Evolutionary conservation across 2,329 filamentous ascomycete species (phyloP).

Genomic region (Apiospora arundinis): DNA sequence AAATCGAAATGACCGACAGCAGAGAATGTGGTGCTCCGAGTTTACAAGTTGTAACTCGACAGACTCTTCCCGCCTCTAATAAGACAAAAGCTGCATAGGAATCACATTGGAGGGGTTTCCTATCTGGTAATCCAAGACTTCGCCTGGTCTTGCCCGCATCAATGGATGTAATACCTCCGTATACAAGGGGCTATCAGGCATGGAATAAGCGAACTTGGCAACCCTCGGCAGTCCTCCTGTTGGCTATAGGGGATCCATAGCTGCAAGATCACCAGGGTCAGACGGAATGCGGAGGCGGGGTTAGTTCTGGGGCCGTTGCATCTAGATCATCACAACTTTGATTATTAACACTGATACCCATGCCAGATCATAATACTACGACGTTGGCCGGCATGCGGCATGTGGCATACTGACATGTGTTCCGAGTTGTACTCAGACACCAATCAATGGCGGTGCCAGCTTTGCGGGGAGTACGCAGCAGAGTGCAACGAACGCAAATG

Average conservation of each 20-base stretch:
- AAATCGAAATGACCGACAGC: neutral
- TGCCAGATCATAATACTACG: neutral
- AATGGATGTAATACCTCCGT: neutral
- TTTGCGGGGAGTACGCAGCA: neutral
- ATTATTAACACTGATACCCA: neutral
- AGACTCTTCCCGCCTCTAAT: neutral
- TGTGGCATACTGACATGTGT: too few relatives aligned
- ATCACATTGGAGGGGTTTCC: neutral
- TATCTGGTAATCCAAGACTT: neutral
- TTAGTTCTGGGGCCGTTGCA: neutral
- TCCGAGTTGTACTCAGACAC: too few relatives aligned
- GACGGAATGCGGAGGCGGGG: slow-evolving; percentile 11
- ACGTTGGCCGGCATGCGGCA: neutral
- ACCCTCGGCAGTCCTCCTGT: neutral
- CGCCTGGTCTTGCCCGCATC: slow-evolving; percentile 4
- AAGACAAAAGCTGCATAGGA: neutral
- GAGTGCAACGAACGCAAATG: neutral
- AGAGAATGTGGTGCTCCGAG: neutral
- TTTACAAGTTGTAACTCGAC: neutral
- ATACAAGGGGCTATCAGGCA: slow-evolving; percentile 3
- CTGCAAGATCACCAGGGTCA: slow-evolving; percentile 1
- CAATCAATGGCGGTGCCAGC: neutral
- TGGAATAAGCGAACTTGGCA: slow-evolving; percentile 10
- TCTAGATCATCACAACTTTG: neutral
- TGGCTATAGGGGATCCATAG: neutral